Conservation (phyloP, 2,329 filamentous ascomycete genomes). For the Fusarium continuum region DNA sequence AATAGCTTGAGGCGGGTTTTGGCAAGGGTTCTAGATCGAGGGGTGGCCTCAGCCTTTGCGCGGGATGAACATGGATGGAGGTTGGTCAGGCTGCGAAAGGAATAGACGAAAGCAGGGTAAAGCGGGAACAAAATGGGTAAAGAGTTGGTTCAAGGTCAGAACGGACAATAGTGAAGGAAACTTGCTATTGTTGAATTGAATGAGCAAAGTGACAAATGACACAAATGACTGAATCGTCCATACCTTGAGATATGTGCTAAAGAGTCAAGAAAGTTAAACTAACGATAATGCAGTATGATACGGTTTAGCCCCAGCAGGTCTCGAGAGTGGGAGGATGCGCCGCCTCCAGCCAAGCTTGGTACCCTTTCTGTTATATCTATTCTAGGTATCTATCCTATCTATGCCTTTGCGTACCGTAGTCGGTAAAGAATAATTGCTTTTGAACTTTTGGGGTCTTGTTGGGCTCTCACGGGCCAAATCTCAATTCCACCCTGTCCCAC, state of each 20-base stretch:
- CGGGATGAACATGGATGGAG: constrained; percentile 25
- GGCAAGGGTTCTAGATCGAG: constrained; percentile 45
- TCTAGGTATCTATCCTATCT: too few species aligned
- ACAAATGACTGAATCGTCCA: neutral
- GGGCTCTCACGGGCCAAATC: constrained; percentile 11
- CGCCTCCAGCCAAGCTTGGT: neutral
- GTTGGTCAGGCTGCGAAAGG: constrained; percentile 4
- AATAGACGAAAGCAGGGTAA: constrained; percentile 3
- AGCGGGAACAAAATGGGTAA: neutral
- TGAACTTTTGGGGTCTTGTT: constrained; percentile 23
- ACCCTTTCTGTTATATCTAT: too few species aligned
- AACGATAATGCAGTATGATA: too few species aligned
- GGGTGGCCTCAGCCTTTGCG: constrained; percentile 44
- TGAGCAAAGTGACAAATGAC: neutral
- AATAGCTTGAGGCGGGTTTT: constrained; percentile 38
- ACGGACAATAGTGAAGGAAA: constrained; percentile 10
- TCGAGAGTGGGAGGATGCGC: constrained; percentile 3
- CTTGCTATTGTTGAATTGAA: constrained; percentile 12
- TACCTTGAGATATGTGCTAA: constrained; percentile 11
- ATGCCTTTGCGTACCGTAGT: too few species aligned
- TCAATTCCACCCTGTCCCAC: constrained; percentile 21
- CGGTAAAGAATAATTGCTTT: constrained; percentile 34
- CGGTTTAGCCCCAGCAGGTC: constrained; percentile 7
- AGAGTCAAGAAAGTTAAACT: constrained; percentile 17
- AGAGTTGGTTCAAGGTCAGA: neutral